phyloP scores from a whole-genome alignment of 2,329 filamentous ascomycete species.

The Fusarium incarnatum region DNA sequence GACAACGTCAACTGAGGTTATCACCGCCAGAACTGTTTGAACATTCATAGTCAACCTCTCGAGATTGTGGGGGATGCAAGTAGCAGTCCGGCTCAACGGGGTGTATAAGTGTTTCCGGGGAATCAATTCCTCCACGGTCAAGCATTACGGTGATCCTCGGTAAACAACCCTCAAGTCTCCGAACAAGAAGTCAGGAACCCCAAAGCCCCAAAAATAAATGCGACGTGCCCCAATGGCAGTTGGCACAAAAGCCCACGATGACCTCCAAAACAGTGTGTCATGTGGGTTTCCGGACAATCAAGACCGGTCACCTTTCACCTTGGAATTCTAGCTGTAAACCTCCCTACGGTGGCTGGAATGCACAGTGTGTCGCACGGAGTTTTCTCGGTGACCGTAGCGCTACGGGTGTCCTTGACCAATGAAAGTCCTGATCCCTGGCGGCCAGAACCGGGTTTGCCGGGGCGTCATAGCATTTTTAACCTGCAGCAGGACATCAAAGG shows the following conservation, averaged over 20 bases:
- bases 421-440: constrained; percentile 25
- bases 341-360: constrained; percentile 36
- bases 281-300: constrained; percentile 29
- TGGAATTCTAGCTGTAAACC: constrained; percentile 5
- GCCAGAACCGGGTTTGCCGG: constrained; percentile 48
- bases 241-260: constrained; percentile 30
- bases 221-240: constrained; percentile 34
- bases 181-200: constrained; percentile 14
- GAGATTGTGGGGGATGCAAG: constrained; percentile 35
- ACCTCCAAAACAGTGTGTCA: constrained; percentile 42
- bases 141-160: constrained; percentile 36
- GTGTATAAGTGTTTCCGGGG: constrained; percentile 30
- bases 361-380: constrained; percentile 38
- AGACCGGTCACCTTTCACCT: constrained; percentile 31
- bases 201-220: constrained; percentile 35
- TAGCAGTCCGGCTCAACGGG: constrained; percentile 29
- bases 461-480: constrained; percentile 47
- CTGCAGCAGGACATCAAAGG: constrained; percentile 46
- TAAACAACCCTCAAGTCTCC: constrained; percentile 38
- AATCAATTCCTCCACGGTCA: constrained; percentile 32
- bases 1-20: background rate
- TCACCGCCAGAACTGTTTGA: background rate
- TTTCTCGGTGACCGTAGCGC: constrained; percentile 35
- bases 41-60: background rate
- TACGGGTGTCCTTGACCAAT: constrained; percentile 40